Evolutionary conservation across 345 rosid species (phyloP).

Genomic region (Salix purpurea): DNA sequence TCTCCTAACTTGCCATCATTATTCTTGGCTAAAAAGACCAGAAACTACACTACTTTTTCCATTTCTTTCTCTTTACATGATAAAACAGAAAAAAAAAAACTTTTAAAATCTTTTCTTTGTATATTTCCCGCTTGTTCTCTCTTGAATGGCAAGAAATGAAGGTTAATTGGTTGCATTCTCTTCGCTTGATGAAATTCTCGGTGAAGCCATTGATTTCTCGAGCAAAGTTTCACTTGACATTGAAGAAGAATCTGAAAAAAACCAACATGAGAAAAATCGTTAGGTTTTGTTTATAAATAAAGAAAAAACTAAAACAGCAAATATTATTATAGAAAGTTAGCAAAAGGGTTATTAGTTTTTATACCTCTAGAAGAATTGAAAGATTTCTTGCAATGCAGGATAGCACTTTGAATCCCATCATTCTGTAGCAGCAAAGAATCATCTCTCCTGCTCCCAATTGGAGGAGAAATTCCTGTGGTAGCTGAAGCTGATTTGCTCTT

Average conservation of each 20-base stretch:
- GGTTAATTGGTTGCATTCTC: neutral
- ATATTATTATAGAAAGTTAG: neutral
- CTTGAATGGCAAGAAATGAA: neutral
- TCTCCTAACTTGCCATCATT: neutral
- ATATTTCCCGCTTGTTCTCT: constrained; percentile 6
- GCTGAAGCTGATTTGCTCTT: constrained; percentile 29
- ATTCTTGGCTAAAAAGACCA: neutral
- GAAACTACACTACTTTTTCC: neutral
- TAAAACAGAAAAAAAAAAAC: neutral
- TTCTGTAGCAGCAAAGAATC: constrained; percentile 23
- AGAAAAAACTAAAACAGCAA: neutral
- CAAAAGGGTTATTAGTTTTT: neutral
- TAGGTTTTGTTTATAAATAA: neutral
- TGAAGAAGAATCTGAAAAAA: constrained; percentile 19
- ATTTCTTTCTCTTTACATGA: neutral
- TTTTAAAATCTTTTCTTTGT: neutral
- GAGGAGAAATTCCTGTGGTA: neutral
- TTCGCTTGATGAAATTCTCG: constrained; percentile 7
- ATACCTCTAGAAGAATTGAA: constrained; percentile 25
- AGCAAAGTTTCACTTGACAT: constrained; percentile 7
- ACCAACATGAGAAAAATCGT: neutral
- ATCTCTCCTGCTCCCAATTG: constrained; percentile 10
- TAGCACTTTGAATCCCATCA: constrained; percentile 32
- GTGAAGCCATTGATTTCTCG: constrained; percentile 8
- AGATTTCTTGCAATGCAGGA: constrained; percentile 33